These are phyloP conservation scores for Tardiomyces depauwii DNA, from an alignment of 1,139 yeast genomes.

Conservation along the genomic window DNA sequence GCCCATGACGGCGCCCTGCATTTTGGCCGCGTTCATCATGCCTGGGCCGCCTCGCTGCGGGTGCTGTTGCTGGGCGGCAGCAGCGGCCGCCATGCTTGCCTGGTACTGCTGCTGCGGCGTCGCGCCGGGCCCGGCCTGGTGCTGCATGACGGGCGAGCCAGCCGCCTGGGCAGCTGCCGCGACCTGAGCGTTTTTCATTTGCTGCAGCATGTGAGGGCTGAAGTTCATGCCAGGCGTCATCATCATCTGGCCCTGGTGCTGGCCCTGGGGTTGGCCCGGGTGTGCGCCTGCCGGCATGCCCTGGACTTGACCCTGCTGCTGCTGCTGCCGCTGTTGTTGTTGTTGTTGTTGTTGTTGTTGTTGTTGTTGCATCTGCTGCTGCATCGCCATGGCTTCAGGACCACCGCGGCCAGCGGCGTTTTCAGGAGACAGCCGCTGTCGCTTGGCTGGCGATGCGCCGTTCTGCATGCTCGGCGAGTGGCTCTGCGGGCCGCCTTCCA, in stretches of 20 bases:
- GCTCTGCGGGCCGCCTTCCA: background rate
- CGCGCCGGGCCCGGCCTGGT: slow-evolving; percentile 13
- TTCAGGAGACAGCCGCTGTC: slow-evolving; percentile 28
- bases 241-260: slow-evolving; percentile 3
- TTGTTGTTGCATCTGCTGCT: too few relatives aligned
- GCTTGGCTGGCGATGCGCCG: slow-evolving; percentile 23
- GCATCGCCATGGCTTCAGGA: too few relatives aligned
- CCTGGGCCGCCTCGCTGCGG: background rate
- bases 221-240: background rate
- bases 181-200: background rate
- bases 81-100: slow-evolving; percentile 16
- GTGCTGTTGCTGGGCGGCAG: slow-evolving; percentile 8
- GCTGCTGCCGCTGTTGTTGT: too few relatives aligned
- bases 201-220: background rate
- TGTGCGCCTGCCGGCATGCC: background rate
- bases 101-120: slow-evolving; percentile 13
- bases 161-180: background rate
- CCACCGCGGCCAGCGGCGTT: too few relatives aligned
- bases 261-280: background rate
- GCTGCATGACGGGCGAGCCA: slow-evolving; percentile 10
- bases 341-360: too few relatives aligned
- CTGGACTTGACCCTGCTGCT: background rate
- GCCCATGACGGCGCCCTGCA: slow-evolving; percentile 3
- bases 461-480: slow-evolving; percentile 1
- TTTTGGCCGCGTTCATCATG: background rate